Percentiles rank a stretch among this genome's conserved stretches.
Conservation (phyloP, 1,284 basidiomycete genomes). For the Apiotrichum veenhuisii region DNA sequence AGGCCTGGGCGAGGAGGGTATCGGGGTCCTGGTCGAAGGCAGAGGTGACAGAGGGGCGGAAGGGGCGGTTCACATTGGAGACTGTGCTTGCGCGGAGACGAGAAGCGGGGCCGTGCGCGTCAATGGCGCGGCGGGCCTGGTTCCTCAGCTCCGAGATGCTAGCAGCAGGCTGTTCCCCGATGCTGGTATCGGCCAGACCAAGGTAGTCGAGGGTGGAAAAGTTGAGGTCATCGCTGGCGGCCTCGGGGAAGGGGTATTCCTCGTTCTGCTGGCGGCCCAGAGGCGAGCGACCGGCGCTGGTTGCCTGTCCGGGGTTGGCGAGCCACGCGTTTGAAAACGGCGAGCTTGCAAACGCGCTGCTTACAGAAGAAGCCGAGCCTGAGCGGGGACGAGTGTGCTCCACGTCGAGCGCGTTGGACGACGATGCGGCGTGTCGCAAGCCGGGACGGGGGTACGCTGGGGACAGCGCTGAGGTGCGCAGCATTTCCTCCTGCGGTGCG, state of each 20-base stretch:
- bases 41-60: conserved; percentile 58
- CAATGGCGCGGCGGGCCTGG: conserved; percentile 81
- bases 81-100: conserved; percentile 84
- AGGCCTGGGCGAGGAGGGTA: conserved; percentile 33
- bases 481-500: conserved; percentile 9
- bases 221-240: conserved; percentile 67
- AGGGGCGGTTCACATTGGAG: conserved; percentile 65
- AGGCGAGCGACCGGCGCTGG: conserved; percentile 27
- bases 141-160: conserved; percentile 77
- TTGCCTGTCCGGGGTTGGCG: conserved; percentile 52
- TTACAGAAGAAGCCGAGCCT: conserved; percentile 75
- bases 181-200: conserved; percentile 62
- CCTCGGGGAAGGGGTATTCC: conserved; percentile 4
- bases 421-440: conserved; percentile 70
- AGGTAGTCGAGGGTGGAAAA: conserved; percentile 92
- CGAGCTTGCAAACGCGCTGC: conserved; percentile 78
- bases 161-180: conserved; percentile 60
- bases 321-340: conserved; percentile 86
- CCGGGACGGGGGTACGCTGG: conserved; percentile 46
- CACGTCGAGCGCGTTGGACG: conserved; percentile 55
- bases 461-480: conserved; percentile 39
- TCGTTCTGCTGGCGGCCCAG: conserved; percentile 23
- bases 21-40: conserved; percentile 64
- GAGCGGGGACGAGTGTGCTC: conserved; percentile 77
- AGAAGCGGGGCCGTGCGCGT: conserved; percentile 60